Percentiles rank a stretch among this genome's conserved stretches.
Evolutionary conservation across 2,329 filamentous ascomycete genomes (phyloP).

Genomic region (Neopestalotiopsis sp.): DNA sequence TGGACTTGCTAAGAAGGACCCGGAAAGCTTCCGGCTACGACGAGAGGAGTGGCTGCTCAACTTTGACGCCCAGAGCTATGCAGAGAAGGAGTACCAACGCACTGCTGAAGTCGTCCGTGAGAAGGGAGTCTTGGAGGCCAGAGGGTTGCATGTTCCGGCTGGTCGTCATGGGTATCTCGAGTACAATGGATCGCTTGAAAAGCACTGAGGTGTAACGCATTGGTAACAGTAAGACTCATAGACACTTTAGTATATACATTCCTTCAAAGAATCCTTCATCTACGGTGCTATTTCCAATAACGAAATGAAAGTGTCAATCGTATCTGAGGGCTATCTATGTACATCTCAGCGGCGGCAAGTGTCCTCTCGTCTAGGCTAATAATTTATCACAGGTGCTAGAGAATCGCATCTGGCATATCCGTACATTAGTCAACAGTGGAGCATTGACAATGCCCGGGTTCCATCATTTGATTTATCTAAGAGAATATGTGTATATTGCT

Average conservation of each 20-base stretch:
- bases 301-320: too few species aligned
- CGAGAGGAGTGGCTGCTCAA: constrained; percentile 53
- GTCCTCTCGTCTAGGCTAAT: too few species aligned
- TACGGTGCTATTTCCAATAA: too few species aligned
- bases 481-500: too few species aligned
- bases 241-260: not conserved
- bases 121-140: constrained; percentile 26
- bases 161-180: constrained; percentile 32
- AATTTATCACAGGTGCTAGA: too few species aligned
- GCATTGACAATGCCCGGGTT: too few species aligned
- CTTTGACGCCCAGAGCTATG: constrained; percentile 53
- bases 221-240: not conserved
- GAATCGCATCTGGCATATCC: too few species aligned
- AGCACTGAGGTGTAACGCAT: not conserved
- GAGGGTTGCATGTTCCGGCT: constrained; percentile 32
- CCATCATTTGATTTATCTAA: too few species aligned
- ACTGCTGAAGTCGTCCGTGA: constrained; percentile 29
- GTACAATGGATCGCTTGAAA: constrained; percentile 21
- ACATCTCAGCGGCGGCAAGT: too few species aligned
- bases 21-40: constrained; percentile 47
- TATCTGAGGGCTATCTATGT: too few species aligned
- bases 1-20: constrained; percentile 48
- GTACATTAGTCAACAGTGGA: too few species aligned
- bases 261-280: too few species aligned
- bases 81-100: constrained; percentile 42